phyloP scores from a whole-genome alignment of 192 early-diverging fungal genomes.

The Jimgerdemannia flammicorona region DNA sequence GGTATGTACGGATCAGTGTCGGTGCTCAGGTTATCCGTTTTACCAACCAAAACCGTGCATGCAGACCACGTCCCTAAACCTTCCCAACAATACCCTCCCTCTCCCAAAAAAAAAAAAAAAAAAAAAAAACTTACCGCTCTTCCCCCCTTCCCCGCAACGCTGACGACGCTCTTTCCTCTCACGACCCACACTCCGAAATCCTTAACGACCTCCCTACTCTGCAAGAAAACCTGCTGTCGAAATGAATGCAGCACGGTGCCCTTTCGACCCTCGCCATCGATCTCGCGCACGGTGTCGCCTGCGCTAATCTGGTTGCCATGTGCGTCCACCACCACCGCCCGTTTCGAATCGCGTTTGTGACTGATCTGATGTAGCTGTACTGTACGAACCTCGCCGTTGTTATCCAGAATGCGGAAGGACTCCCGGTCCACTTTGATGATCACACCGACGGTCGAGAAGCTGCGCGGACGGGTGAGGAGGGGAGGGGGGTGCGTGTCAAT shows the following conservation, averaged over 20 bases:
- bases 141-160: constrained; percentile 41
- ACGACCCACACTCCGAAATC: constrained; percentile 76
- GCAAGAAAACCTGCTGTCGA: constrained; percentile 76
- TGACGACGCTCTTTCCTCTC: constrained; percentile 59
- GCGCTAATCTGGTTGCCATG: constrained; percentile 51
- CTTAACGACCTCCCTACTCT: constrained; percentile 67
- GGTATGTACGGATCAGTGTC: constrained; percentile 6
- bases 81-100: no score
- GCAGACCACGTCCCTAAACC: no score
- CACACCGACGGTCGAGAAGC: constrained; percentile 69
- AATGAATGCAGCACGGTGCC: constrained; percentile 83
- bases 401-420: constrained; percentile 73
- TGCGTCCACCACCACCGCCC: constrained; percentile 43
- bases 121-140: constrained; percentile 18
- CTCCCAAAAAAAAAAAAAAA: neutral
- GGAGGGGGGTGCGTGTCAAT: neutral
- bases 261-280: constrained; percentile 54
- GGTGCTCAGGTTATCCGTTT: no score
- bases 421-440: constrained; percentile 80
- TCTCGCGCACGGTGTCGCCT: constrained; percentile 76
- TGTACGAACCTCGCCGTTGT: constrained; percentile 60
- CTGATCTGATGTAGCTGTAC: constrained; percentile 69
- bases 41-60: no score
- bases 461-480: constrained; percentile 7
- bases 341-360: constrained; percentile 60